Percentiles rank a stretch among this genome's conserved stretches.
These are phyloP conservation scores for Mucor saturninus DNA, from an alignment of 371 early-diverging fungal genomes.

Conservation along the genomic window DNA sequence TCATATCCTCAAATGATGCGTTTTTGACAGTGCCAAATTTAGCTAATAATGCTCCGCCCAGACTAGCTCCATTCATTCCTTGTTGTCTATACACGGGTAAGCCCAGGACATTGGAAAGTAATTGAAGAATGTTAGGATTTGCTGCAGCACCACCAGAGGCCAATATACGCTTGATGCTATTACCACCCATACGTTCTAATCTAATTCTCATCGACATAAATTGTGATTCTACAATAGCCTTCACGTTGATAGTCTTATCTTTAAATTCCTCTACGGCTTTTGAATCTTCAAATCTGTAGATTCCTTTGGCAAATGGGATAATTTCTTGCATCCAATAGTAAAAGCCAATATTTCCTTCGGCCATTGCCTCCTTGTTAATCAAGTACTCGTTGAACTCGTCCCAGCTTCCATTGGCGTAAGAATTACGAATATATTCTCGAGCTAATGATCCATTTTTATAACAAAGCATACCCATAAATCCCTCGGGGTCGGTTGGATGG, in stretches of 20 bases:
- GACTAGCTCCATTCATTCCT: conserved; percentile 52
- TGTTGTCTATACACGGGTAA: conserved; percentile 62
- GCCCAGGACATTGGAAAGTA: conserved; percentile 75
- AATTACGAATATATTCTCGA: conserved; percentile 72
- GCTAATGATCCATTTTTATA: conserved; percentile 87
- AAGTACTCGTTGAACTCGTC: conserved; percentile 57
- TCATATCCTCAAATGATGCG: conserved; percentile 42
- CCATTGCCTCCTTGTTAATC: conserved; percentile 23
- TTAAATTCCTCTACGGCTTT: conserved; percentile 56
- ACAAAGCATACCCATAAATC: conserved; percentile 78
- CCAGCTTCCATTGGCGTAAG: conserved; percentile 61
- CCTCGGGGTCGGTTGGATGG: conserved; percentile 68
- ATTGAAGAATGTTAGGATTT: conserved; percentile 60
- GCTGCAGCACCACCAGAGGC: conserved; percentile 81
- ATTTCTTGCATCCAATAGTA: conserved; percentile 80
- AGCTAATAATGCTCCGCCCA: conserved; percentile 54
- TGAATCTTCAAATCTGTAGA: conserved; percentile 66
- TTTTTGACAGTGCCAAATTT: conserved; percentile 34
- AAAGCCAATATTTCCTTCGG: conserved; percentile 57
- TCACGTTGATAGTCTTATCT: conserved; percentile 48
- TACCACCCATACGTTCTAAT: conserved; percentile 40
- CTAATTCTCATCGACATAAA: conserved; percentile 73
- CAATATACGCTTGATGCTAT: conserved; percentile 53
- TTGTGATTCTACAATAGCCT: conserved; percentile 79
- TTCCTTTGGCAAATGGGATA: conserved; percentile 73